These are phyloP conservation scores for Apiotrichum porosum DNA, from an alignment of 1,284 basidiomycete genomes.

Conservation along the genomic window DNA sequence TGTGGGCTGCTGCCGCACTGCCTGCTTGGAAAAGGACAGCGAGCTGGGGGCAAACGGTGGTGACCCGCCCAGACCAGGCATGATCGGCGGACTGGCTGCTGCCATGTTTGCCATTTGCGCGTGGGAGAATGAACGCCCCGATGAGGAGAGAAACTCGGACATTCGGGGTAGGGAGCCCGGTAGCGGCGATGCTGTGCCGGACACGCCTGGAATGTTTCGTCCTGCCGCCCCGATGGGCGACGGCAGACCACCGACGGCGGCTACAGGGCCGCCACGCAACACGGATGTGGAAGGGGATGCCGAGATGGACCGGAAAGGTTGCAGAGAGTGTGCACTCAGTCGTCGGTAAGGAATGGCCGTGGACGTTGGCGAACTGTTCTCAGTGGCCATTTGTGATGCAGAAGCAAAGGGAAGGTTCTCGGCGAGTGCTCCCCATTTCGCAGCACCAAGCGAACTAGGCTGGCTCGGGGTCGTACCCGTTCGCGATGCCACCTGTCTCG, in stretches of 20 bases:
- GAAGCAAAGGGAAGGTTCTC: slow-evolving; percentile 43
- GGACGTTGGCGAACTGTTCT: slow-evolving; percentile 6
- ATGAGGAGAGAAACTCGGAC: slow-evolving; percentile 45
- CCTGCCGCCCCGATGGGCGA: not conserved
- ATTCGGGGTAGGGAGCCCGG: slow-evolving; percentile 22
- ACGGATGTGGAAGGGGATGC: slow-evolving; percentile 40
- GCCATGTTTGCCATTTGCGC: slow-evolving; percentile 42
- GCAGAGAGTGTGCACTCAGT: slow-evolving; percentile 42
- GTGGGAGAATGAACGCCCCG: slow-evolving; percentile 46
- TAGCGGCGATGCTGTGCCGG: not conserved
- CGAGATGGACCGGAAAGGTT: slow-evolving; percentile 34
- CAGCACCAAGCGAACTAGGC: slow-evolving; percentile 19
- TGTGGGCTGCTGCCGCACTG: slow-evolving; percentile 16
- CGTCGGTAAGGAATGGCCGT: slow-evolving; percentile 33
- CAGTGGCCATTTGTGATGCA: not conserved
- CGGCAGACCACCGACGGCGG: not conserved
- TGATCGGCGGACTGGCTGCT: slow-evolving; percentile 22
- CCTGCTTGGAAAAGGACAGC: slow-evolving; percentile 40
- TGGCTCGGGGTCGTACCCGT: not conserved
- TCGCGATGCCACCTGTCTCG: not conserved
- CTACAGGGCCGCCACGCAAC: slow-evolving; percentile 24
- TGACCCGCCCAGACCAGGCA: slow-evolving; percentile 20
- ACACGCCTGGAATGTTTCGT: slow-evolving; percentile 19
- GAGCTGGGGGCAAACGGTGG: slow-evolving; percentile 16
- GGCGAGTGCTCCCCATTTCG: slow-evolving; percentile 35